These are phyloP conservation scores for Alternaria sp. DNA, from an alignment of 2,329 filamentous ascomycete species.

Conservation along the genomic window DNA sequence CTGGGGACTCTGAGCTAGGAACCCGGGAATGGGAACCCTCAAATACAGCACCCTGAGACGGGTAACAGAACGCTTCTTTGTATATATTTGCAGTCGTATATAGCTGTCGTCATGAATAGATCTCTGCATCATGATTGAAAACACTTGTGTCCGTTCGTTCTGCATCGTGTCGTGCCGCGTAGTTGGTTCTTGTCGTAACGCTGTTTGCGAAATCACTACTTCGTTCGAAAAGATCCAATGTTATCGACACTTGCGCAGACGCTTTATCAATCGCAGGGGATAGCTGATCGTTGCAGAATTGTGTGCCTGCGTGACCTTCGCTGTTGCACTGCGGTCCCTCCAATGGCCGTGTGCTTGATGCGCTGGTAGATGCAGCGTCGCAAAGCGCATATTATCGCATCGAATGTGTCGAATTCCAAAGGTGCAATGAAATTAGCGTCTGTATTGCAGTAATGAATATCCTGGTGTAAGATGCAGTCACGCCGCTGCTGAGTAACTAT, in stretches of 20 bases:
- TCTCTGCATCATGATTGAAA: neutral
- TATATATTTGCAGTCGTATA: conserved; percentile 16
- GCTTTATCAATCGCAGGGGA: neutral
- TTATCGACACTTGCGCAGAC: neutral
- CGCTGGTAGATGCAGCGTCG: neutral
- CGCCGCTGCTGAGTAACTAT: neutral
- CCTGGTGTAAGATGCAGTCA: neutral
- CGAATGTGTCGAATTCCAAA: neutral
- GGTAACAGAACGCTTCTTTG: neutral
- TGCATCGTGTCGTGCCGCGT: neutral
- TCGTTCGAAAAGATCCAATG: neutral
- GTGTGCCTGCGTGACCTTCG: neutral
- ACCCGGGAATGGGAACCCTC: neutral
- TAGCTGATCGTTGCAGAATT: neutral
- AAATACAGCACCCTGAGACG: neutral
- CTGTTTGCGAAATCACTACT: neutral
- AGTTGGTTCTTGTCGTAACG: neutral
- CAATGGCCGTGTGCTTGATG: neutral
- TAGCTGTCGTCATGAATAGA: conserved; percentile 1
- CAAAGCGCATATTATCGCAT: neutral
- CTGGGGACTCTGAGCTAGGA: neutral
- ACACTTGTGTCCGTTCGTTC: neutral
- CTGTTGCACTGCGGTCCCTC: neutral
- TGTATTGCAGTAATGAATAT: neutral
- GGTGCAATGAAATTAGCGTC: neutral